Evolutionary conservation across 176 grass and related monocot species (phyloP).

Genomic region (Elymus sibiricus): DNA sequence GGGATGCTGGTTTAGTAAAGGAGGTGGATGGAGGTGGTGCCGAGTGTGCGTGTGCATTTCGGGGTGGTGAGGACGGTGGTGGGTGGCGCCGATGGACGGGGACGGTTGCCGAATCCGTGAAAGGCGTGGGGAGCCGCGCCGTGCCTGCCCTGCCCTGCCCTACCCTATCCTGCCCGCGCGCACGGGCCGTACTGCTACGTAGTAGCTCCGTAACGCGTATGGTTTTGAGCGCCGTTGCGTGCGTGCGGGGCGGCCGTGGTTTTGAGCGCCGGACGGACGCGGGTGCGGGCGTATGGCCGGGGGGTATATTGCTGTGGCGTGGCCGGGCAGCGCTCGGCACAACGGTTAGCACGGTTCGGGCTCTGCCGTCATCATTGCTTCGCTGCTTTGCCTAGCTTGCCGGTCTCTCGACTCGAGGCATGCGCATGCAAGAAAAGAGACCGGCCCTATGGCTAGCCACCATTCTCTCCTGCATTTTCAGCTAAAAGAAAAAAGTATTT

Average conservation of each 20-base stretch:
- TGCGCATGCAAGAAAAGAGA: neutral
- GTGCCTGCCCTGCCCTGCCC: neutral
- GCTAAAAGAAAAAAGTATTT: too few species aligned
- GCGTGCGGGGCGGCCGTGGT: neutral
- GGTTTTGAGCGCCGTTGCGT: neutral
- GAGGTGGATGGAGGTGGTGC: neutral
- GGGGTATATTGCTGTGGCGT: neutral
- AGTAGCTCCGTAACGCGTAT: conserved; percentile 23
- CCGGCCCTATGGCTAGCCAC: neutral
- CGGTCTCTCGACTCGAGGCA: neutral
- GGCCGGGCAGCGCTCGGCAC: neutral
- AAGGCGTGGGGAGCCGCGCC: conserved; percentile 28
- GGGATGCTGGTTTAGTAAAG: neutral
- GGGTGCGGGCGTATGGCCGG: neutral
- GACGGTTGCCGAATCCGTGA: conserved; percentile 66
- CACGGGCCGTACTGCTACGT: neutral
- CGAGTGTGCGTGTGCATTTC: conserved; percentile 29
- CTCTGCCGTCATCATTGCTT: neutral
- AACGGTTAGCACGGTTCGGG: conserved; percentile 62
- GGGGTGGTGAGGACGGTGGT: conserved; percentile 26
- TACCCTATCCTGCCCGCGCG: neutral
- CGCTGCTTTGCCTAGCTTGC: neutral
- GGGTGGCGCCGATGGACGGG: conserved; percentile 30
- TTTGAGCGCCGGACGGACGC: neutral
- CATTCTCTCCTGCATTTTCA: neutral